These are phyloP conservation scores for Colletotrichum aenigma DNA, from an alignment of 2,329 filamentous ascomycete species.

Conservation along the genomic window DNA sequence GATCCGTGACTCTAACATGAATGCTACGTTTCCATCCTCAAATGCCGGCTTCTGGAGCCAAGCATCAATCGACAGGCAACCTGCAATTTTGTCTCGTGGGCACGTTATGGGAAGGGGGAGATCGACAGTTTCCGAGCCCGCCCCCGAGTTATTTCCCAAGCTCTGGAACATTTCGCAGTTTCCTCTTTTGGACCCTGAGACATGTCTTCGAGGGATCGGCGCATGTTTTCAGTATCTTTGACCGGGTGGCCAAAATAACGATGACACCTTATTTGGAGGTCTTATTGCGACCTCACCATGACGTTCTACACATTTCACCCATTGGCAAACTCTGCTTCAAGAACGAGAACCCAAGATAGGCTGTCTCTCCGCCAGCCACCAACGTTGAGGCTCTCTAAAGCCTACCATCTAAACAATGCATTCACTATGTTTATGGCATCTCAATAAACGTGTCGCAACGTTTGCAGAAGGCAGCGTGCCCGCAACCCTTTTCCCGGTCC, in stretches of 20 bases:
- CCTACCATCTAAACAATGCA: neutral
- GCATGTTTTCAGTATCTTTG: neutral
- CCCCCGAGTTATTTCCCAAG: neutral
- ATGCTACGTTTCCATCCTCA: neutral
- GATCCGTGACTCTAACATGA: neutral
- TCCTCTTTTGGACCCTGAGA: neutral
- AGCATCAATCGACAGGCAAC: neutral
- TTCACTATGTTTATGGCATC: neutral
- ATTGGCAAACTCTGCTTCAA: neutral
- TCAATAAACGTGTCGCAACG: neutral
- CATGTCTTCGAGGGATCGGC: neutral
- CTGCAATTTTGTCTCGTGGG: neutral
- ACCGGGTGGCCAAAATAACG: neutral
- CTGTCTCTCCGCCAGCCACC: neutral
- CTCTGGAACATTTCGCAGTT: neutral
- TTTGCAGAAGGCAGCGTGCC: neutral
- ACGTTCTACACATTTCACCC: neutral
- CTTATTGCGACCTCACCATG: neutral
- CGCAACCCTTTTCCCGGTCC: neutral
- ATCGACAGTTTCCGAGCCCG: neutral
- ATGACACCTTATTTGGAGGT: neutral
- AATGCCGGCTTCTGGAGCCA: neutral
- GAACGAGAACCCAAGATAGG: neutral
- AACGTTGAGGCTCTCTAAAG: neutral
- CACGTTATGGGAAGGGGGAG: neutral